Base-by-base conservation (phyloP, 106 monocot genomes). In the Amphibolis antarctica region DNA sequence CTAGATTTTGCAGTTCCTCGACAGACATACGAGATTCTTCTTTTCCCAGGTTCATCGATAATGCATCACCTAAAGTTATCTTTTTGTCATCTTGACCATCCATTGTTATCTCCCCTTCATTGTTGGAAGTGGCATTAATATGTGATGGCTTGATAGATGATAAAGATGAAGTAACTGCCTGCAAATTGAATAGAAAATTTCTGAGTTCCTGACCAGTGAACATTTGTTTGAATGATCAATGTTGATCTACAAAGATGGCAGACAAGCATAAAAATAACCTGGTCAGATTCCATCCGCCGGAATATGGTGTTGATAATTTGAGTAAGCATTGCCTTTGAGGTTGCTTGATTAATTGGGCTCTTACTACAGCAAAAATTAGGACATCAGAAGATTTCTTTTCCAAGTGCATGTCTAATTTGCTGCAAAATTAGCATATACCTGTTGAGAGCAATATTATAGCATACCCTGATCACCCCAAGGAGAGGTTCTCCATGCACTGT, bases 391-490 rank as follows among this genome's bases (percentile, higher is more conserved):
- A 9, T 53, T 28, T 56, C 42, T 52, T 24, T 67, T 44, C 30
- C 56, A 31, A 21, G 19, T 55, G n/a, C 5, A 55, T 19, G 7
- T 7, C 23, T 1, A 42, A 15, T 12, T n/a, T 4, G 29, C 31
- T 5, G 20, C 12, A 12, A 54, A 21, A 28, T 24, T 11, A 15
- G 23, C 15, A 24, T 0, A 12, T 76, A 87, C 96, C 96, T 98
- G 74, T 98, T 90, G 44, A 98, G 84, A 67, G 96, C 90, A 78
- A 98, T 90, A 72, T 87, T 90, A 67, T 87, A 98, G 72, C 96
- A 98, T 46, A 98, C 75, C 78, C 82, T 82, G 65, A 98, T 80
- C 29, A 90, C 86, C 12, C 73, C 87, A 60, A 98, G 75, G 64
- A 98, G 67, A 50, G 96, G 80, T 68, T 96, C 90, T 45, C 96